These are phyloP conservation scores for Melastoma malabathricum DNA, from an alignment of 345 rosid genomes.

Conservation along the genomic window DNA sequence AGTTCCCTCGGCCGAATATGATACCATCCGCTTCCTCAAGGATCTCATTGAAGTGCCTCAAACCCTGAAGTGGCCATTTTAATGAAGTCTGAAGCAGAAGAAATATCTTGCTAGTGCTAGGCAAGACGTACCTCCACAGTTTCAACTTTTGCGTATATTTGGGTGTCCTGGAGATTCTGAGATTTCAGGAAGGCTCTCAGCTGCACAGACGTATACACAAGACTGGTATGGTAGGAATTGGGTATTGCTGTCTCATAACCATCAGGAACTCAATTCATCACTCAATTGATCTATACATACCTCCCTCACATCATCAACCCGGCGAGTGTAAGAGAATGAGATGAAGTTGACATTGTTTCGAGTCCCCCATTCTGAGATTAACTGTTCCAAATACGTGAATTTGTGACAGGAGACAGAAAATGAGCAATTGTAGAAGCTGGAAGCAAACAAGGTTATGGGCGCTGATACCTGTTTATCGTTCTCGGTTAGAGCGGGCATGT, in stretches of 20 bases:
- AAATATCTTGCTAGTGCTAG: no score
- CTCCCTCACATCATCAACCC: conserved; percentile 18
- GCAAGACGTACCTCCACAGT: conserved; percentile 16
- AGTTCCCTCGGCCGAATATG: conserved; percentile 24
- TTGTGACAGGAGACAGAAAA: no score
- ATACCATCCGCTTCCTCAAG: conserved; percentile 25
- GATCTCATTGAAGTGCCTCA: conserved; percentile 21
- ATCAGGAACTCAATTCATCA: background rate
- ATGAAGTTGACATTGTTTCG: conserved; percentile 17
- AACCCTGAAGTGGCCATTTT: conserved; percentile 10
- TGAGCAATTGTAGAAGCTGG: background rate
- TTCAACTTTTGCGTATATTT: conserved; percentile 24
- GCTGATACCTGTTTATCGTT: conserved; percentile 21
- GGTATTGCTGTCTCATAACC: background rate
- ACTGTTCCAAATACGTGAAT: conserved; percentile 10
- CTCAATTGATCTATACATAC: conserved; percentile 3
- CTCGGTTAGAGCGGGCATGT: conserved; percentile 19
- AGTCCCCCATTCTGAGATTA: conserved; percentile 20
- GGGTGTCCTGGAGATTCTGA: conserved; percentile 15
- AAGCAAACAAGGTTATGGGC: background rate
- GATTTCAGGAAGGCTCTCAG: conserved; percentile 16
- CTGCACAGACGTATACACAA: conserved; percentile 7
- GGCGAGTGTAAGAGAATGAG: conserved; percentile 22
- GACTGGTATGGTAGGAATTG: background rate
- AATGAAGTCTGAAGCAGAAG: no score